Base-by-base conservation (phyloP, 139 green algal genomes). In the Volvox africanus region DNA sequence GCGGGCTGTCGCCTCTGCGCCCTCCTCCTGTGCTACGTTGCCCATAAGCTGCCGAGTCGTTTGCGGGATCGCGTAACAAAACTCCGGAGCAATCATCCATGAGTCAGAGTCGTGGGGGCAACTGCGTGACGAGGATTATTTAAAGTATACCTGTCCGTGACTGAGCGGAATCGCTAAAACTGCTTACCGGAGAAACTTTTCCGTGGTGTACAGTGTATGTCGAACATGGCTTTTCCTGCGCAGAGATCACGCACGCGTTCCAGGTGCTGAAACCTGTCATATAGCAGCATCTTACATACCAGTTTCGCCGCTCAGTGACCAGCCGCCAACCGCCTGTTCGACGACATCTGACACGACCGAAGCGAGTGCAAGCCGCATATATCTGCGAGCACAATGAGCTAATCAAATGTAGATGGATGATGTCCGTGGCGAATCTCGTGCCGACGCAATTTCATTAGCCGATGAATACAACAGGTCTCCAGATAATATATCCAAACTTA, bases 151-250 rank as follows among this genome's bases (percentile, higher is more conserved):
- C 44, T 12, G 11, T 75, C 67, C 67, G 67, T 75, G 3, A 32
- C 6, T 24, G 9, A 12, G 24, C 67, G 67, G 22, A 75, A 75
- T 28, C 24, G 22, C 16, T 32, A 2, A 37, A 13, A 36, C 12
- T 28, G 16, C 78, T 12, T 67, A 84, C 78, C 78, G 30, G 33
- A 84, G 37, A 33, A 84, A 84, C 22, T 84, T 84, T 33, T 84
- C 78, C 17, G 78, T 84, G 5, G 78, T 84, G 78, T 84, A 84
- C 18, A 84, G 18, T 1, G 78, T 84, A 32, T 84, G 78, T 12
- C 78, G 78, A 20, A 84, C 32, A 44, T 84, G 78, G 78, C 78
- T 84, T 26, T 84, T 84, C 78, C 78, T 84, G 78, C 37, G 33
- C 14, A 61, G 24, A 82, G 55, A 30, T 20, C 67, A 26, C 22